A percentile compares a stretch with the other conserved stretches of the same genome.
Evolutionary conservation across 1,284 basidiomycete genomes (phyloP).

Genomic region (Cerioporus squamosus): DNA sequence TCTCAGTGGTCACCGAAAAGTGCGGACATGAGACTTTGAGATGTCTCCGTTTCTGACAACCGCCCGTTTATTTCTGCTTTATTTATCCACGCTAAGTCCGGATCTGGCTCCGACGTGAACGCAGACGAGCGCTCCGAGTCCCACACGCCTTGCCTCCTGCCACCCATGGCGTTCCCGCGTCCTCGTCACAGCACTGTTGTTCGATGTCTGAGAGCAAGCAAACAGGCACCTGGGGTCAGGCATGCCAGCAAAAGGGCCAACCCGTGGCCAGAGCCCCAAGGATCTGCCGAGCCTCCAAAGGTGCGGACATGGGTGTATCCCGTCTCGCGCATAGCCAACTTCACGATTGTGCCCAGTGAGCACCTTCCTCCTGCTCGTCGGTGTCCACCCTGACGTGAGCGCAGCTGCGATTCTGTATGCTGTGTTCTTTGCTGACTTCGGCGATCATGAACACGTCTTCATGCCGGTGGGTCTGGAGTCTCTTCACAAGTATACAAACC

Average conservation of each 20-base stretch:
- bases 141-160: background rate
- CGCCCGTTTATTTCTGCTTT: constrained; percentile 6
- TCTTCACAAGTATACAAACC: background rate
- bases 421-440: constrained; percentile 69
- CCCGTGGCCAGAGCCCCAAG: constrained; percentile 25
- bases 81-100: constrained; percentile 16
- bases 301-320: constrained; percentile 28
- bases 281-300: constrained; percentile 7
- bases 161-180: constrained; percentile 8
- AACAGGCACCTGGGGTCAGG: constrained; percentile 3
- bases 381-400: background rate
- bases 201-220: background rate
- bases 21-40: constrained; percentile 24
- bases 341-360: constrained; percentile 33
- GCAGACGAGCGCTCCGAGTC: constrained; percentile 7
- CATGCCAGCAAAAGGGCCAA: constrained; percentile 19
- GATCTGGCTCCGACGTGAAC: background rate
- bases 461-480: constrained; percentile 54
- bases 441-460: constrained; percentile 72
- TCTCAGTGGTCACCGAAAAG: constrained; percentile 25
- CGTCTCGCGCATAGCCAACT: constrained; percentile 31
- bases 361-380: background rate
- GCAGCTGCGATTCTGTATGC: constrained; percentile 58
- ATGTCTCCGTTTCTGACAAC: constrained; percentile 12
- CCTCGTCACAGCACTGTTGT: no score